phyloP scores from a whole-genome alignment of 2,329 filamentous ascomycete genomes.

The Pyrenophora tritici-repentis region DNA sequence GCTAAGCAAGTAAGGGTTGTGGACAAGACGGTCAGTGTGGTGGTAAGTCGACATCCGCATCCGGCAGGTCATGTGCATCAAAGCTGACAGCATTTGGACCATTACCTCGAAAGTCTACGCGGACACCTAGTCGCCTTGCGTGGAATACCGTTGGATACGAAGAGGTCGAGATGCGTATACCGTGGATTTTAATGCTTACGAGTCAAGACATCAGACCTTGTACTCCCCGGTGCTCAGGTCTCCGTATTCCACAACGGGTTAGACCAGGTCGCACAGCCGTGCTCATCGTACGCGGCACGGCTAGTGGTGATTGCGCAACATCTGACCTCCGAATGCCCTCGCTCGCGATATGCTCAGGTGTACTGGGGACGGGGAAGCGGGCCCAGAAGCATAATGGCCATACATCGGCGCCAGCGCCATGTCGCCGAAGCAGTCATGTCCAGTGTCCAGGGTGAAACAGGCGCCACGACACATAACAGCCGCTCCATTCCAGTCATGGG shows the following conservation, averaged over 20 bases:
- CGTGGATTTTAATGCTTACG: too few relatives aligned
- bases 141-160: too few relatives aligned
- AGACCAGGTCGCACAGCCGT: constrained; percentile 16
- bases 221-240: background rate
- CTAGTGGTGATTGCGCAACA: constrained; percentile 23
- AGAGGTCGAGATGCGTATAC: too few relatives aligned
- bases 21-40: too few relatives aligned
- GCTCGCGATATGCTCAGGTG: constrained; percentile 5
- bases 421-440: constrained; percentile 13
- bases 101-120: too few relatives aligned
- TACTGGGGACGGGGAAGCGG: constrained; percentile 23
- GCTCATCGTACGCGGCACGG: constrained; percentile 12
- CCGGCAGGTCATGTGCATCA: too few relatives aligned
- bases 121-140: too few relatives aligned
- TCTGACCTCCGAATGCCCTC: constrained; percentile 11
- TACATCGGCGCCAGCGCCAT: constrained; percentile 14
- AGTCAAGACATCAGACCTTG: too few relatives aligned
- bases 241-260: constrained; percentile 8
- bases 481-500: constrained; percentile 1
- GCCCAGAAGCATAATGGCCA: constrained; percentile 13
- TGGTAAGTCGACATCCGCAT: too few relatives aligned
- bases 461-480: constrained; percentile 9
- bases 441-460: constrained; percentile 8
- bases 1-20: background rate
- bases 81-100: too few relatives aligned